phyloP scores from a whole-genome alignment of 2,329 filamentous ascomycete species.

The Microsporum ferrugineum region DNA sequence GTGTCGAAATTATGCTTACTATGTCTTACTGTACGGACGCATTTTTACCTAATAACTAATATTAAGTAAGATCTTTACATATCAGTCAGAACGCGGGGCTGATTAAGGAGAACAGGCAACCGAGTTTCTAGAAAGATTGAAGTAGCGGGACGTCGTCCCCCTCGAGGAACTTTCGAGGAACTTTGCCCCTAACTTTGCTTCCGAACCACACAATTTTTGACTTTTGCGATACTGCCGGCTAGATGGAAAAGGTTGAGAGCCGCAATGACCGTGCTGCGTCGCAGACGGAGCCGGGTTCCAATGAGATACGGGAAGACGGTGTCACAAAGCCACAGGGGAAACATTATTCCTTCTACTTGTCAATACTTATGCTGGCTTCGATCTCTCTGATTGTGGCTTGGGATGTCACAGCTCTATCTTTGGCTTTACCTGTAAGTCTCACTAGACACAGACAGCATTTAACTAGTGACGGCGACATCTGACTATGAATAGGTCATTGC shows the following conservation, averaged over 20 bases:
- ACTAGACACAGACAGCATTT: background rate
- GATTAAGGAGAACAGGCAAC: too few species aligned
- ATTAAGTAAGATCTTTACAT: too few species aligned
- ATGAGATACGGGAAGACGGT: background rate
- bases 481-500: constrained; percentile 26
- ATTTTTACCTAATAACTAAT: too few species aligned
- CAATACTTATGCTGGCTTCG: too few species aligned
- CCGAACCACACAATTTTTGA: background rate
- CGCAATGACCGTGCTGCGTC: background rate
- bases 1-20: too few species aligned
- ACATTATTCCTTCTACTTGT: too few species aligned
- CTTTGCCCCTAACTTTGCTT: background rate
- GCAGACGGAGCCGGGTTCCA: background rate
- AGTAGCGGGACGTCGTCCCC: background rate
- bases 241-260: background rate
- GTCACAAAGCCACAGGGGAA: background rate
- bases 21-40: too few species aligned
- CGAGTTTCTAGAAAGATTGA: too few species aligned
- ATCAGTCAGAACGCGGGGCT: too few species aligned
- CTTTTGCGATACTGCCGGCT: background rate
- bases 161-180: background rate
- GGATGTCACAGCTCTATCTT: background rate
- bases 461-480: background rate
- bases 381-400: too few species aligned
- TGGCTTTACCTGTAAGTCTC: background rate